Conservation (phyloP, 495 filamentous ascomycete species). For the Tuber microsphaerosporum region DNA sequence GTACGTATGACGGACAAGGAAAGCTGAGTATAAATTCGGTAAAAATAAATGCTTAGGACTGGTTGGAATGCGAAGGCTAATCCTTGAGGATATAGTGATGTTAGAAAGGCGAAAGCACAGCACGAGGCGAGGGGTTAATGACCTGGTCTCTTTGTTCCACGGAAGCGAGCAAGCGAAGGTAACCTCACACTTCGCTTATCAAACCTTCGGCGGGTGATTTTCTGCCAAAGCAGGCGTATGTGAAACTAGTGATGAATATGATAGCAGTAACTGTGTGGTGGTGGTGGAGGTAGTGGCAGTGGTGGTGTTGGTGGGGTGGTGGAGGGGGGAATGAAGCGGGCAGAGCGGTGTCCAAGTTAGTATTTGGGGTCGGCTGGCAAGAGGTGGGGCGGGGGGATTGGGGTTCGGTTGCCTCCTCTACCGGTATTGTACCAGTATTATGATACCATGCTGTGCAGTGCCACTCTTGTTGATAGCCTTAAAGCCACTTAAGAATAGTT, state of each 20-base stretch:
- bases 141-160: background rate
- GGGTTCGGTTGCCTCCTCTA: background rate
- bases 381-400: slow-evolving; percentile 19
- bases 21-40: background rate
- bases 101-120: background rate
- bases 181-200: background rate
- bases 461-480: background rate
- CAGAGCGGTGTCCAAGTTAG: background rate
- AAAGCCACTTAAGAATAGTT: background rate
- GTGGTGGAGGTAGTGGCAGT: background rate
- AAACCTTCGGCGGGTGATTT: background rate
- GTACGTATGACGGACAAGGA: background rate
- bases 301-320: slow-evolving; percentile 9
- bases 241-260: background rate
- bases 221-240: background rate
- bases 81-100: background rate
- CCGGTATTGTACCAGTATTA: too few relatives aligned
- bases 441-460: background rate
- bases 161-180: background rate
- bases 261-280: background rate
- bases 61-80: background rate
- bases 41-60: background rate
- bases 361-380: background rate
- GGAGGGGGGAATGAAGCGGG: slow-evolving; percentile 12
- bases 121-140: background rate